These are phyloP conservation scores for Flueggea neowawraea DNA, from an alignment of 441 rosid species.

Conservation along the genomic window DNA sequence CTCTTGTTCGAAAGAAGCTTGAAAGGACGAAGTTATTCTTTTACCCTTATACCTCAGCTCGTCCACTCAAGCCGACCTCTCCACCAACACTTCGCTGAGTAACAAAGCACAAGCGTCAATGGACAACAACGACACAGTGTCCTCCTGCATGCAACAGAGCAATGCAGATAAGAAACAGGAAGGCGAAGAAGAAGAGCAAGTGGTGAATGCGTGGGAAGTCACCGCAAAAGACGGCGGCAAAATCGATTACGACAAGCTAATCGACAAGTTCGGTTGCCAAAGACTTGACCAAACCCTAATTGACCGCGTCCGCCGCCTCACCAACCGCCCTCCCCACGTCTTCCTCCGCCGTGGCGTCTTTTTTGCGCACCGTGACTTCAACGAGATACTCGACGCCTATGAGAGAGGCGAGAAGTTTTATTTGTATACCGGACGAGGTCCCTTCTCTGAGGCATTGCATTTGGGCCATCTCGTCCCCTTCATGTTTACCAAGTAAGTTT, in stretches of 20 bases:
- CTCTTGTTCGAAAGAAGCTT: too few species aligned
- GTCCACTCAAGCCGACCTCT: too few species aligned
- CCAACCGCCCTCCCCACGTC: slow-evolving; percentile 67
- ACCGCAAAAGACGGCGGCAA: slow-evolving; percentile 64
- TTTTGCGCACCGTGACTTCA: slow-evolving; percentile 90
- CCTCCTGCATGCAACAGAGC: too few species aligned
- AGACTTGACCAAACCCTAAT: slow-evolving; percentile 55
- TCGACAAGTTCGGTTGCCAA: slow-evolving; percentile 88
- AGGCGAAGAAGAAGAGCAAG: slow-evolving; percentile 41
- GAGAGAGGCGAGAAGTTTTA: slow-evolving; percentile 87
- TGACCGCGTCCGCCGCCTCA: slow-evolving; percentile 70
- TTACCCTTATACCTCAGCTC: too few species aligned
- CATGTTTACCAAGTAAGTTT: slow-evolving; percentile 82
- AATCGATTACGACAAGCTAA: slow-evolving; percentile 89
- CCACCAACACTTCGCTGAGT: too few species aligned
- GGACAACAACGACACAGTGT: too few species aligned
- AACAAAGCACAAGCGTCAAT: too few species aligned
- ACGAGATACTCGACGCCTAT: slow-evolving; percentile 69
- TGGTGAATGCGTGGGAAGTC: slow-evolving; percentile 96
- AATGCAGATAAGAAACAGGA: slow-evolving; percentile 16
- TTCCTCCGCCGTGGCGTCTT: slow-evolving; percentile 93
- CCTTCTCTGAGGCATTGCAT: slow-evolving; percentile 91
- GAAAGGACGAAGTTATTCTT: too few species aligned
- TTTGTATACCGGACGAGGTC: slow-evolving; percentile 94
- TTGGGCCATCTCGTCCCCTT: slow-evolving; percentile 91